Base-by-base conservation (phyloP, 208 protist species). In the Crithidia expoeki region DNA sequence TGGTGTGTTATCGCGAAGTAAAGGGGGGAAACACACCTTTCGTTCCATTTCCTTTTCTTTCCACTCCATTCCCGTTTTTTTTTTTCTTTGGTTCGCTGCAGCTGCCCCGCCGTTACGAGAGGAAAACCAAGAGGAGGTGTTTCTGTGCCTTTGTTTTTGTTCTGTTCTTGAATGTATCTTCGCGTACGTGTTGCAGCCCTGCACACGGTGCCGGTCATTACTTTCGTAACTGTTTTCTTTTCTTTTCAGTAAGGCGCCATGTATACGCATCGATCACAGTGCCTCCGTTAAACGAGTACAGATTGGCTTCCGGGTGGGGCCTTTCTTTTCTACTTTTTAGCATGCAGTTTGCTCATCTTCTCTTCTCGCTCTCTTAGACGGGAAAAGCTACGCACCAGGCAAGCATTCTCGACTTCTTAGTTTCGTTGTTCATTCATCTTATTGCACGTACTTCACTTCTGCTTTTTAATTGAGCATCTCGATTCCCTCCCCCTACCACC, bases 401-500 rank as follows among this genome's bases (percentile, higher is more conserved):
- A 33, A 55, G 46, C 33, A 25, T 69, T 59, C 5, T 33, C 36
- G 46, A 50, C 32, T 49, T 33, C 59, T 59, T 69, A 36, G 7
- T 30, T 21, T 33, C 17, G 40, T 17, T 57, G 28, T 34, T 58
- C 46, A 50, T 49, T 47, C n/a, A 47, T 47, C n/a, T 47, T 47
- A 47, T 47, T n/a, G n/a, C n/a, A n/a, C n/a, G n/a, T n/a, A n/a
- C n/a, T n/a, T n/a, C n/a, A n/a, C n/a, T n/a, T n/a, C n/a, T n/a
- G n/a, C n/a, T 47, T 9, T 47, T 47, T 17, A 21, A 47, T 47
- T 17, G 42, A 47, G 42, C 4, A 47, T 47, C 16, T 16, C 28
- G n/a, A 40, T 68, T 68, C 30, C 50, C 40, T 63, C 44, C 50
- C n/a, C n/a, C n/a, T n/a, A n/a, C n/a, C n/a, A n/a, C 16, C 42